Percentiles rank a stretch among this genome's conserved stretches.
These are phyloP conservation scores for Leishmania martiniquensis DNA, from an alignment of 208 protist species.

Conservation along the genomic window DNA sequence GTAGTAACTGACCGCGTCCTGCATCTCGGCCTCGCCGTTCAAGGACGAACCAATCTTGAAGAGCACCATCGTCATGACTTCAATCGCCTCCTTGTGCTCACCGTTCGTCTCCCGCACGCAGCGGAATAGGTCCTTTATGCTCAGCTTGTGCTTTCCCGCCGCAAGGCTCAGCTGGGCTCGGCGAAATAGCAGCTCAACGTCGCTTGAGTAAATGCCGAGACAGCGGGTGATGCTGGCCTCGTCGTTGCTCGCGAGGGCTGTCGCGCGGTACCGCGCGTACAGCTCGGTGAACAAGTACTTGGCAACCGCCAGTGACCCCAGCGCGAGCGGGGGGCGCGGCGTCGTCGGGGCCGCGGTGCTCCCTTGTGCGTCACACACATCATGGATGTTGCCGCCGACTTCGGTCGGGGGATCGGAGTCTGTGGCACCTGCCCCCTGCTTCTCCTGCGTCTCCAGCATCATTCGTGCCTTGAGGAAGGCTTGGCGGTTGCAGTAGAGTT, in stretches of 20 bases:
- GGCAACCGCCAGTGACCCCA: constrained; percentile 53
- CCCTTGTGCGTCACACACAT: not conserved
- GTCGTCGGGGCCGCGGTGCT: not conserved
- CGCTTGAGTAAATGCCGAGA: constrained; percentile 78
- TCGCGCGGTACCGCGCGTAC: constrained; percentile 74
- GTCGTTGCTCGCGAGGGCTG: constrained; percentile 63
- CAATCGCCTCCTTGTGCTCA: constrained; percentile 76
- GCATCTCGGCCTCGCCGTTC: constrained; percentile 48
- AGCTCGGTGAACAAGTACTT: constrained; percentile 75
- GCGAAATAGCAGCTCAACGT: constrained; percentile 74
- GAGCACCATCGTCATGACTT: constrained; percentile 84
- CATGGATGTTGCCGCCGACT: not conserved
- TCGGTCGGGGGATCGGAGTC: not conserved
- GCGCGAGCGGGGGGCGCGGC: not conserved
- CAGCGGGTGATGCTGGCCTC: constrained; percentile 80
- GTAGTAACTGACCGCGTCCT: constrained; percentile 84
- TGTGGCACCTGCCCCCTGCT: not conserved
- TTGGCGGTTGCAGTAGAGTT: constrained; percentile 85
- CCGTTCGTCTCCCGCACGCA: constrained; percentile 86
- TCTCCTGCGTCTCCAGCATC: constrained; percentile 58
- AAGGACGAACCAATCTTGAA: constrained; percentile 68
- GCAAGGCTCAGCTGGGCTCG: constrained; percentile 72
- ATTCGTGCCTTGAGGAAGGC: constrained; percentile 66
- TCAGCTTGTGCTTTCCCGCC: constrained; percentile 64
- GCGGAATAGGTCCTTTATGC: constrained; percentile 81